Evolutionary conservation across 176 grass and related monocot species (phyloP), one percentile per base, ranked within the genome.

Genomic region (Oryza rufipogon): DNA sequence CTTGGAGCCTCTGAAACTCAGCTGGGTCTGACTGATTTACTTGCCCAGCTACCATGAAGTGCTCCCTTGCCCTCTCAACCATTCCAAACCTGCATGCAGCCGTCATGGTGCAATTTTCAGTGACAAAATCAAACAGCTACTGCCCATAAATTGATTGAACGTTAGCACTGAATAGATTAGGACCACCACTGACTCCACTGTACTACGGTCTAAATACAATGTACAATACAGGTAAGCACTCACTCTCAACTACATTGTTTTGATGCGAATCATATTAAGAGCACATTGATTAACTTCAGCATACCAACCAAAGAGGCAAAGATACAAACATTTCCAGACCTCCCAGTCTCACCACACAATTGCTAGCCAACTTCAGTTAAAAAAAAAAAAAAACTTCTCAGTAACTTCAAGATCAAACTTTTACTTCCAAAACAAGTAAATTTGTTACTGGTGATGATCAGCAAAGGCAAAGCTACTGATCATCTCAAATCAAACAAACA

Each of bases 11-110:
- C 15, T 80, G 80, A 83, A 65, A 84, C 68, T 82, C 88, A 54
- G 39, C 23, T 48, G 77, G 68, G n/a, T 93, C 87, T 8, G 67
- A 54, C 67, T 83, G 80, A 26, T 78, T 84, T 8, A 56, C 54
- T n/a, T 71, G 90, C 48, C 70, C 82, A 11, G 71, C 75, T 66
- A 81, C 23, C 19, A 71, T 76, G 7, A 97, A 79, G 71, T 97
- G 87, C 63, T 26, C 85, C 79, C 75, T 73, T 11, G 91, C 94
- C 46, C 66, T 83, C 38, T 91, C 89, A 86, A 88, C 42, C 78
- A 90, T 75, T 46, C 94, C 94, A 63, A 91, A 58, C 70, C 91
- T 97, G 69, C 38, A 87, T 23, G 85, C 54, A 17, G 39, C 19
- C 60, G 65, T 67, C 49, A 79, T 20, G 41, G 73, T 42, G 19